phyloP scores from a whole-genome alignment of 371 early-diverging fungal species.

The Nematocida minor region DNA sequence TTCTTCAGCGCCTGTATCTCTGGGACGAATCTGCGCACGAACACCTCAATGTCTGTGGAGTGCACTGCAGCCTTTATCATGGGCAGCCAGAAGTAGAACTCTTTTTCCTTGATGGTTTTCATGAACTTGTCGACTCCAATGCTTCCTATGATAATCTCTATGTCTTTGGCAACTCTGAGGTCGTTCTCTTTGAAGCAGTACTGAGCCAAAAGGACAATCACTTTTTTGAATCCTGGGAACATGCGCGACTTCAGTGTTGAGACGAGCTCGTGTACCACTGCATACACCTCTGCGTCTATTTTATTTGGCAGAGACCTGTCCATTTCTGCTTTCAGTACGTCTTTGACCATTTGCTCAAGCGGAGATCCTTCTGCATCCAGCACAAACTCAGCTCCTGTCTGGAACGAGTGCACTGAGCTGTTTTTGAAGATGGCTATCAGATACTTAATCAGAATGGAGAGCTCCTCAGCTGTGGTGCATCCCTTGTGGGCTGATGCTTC shows the following conservation, averaged over 20 bases:
- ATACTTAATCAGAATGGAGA: constrained; percentile 7
- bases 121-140: constrained; percentile 42
- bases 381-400: neutral
- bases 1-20: neutral
- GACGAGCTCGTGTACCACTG: neutral
- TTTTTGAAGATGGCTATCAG: neutral
- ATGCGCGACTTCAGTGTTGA: neutral
- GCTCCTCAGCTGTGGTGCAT: neutral
- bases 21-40: constrained; percentile 16
- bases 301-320: neutral
- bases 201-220: constrained; percentile 13
- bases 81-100: constrained; percentile 45
- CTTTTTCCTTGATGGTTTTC: constrained; percentile 23
- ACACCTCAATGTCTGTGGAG: constrained; percentile 18
- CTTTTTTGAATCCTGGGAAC: constrained; percentile 20
- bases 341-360: constrained; percentile 17
- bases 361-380: neutral
- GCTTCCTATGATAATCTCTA: constrained; percentile 36
- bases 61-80: constrained; percentile 38
- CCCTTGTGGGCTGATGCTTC: neutral
- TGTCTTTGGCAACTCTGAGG: constrained; percentile 10
- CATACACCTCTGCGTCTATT: neutral
- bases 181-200: constrained; percentile 34
- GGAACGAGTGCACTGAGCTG: neutral
- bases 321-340: constrained; percentile 8